Evolutionary conservation across 2,329 filamentous ascomycete genomes (phyloP), one percentile per base, ranked within the genome.

Genomic region (Byssothecium circinans): DNA sequence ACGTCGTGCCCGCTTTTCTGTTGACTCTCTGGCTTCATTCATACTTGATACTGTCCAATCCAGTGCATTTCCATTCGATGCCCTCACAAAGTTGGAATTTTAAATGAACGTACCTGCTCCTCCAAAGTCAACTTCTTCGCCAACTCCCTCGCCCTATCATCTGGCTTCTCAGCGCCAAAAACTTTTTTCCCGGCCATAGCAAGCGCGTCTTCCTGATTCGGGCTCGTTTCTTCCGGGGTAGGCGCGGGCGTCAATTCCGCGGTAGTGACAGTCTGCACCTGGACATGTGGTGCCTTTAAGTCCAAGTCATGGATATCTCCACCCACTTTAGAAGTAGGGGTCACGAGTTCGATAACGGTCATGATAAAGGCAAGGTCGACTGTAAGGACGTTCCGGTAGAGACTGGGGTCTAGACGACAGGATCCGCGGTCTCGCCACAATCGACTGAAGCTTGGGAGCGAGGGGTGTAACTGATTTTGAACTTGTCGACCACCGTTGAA

Each of bases 121-220:
- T 71, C 68, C 43, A 72, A 55, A 7, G 64, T 67, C 55, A 72
- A 55, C 52, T 62, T 65, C 22, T 62, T 57, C 17, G 67, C 70
- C 47, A 72, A 44, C 30, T 68, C 66, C 37, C 60, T 61, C 35
- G 70, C 70, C 51, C 49, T 62, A 27, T 69, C 62, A 20, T 67
- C 65, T 25, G 68, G 64, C 45, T 49, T 64, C 47, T 66, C 59
- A 34, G 65, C 43, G 7, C 54, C 54, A 45, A 64, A 68, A 12
- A 67, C 45, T 45, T 69, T 69, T 56, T 66, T 69, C 25, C 61
- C 65, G 25, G 62, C 52, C 66, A 70, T 71, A 39, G 37, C 42
- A 5, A 22, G 20, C 10, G 36, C n/a, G 19, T 58, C 49, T 43
- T 53, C 56, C n/a, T 64, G 56, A 22, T 55, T 56, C 18, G 58